A percentile compares a stretch with the other conserved stretches of the same genome.
Conservation (phyloP, 257 asterid genomes). For the Knoxia roxburghii region DNA sequence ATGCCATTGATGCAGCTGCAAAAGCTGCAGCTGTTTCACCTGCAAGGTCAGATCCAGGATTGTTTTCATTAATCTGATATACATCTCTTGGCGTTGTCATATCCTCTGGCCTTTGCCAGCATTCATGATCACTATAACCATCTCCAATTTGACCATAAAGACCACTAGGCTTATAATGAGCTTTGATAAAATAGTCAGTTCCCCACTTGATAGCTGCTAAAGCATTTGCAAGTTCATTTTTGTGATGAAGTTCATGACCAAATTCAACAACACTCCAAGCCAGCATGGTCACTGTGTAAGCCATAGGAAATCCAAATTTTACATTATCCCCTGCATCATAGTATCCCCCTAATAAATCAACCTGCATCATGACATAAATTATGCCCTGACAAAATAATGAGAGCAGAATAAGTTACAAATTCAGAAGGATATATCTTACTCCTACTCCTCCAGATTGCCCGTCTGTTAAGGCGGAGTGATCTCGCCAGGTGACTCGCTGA, state of each 20-base stretch:
- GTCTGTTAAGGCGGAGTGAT: slow-evolving; percentile 33
- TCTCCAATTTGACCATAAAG: slow-evolving; percentile 43
- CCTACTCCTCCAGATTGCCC: slow-evolving; percentile 36
- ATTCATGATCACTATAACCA: slow-evolving; percentile 44
- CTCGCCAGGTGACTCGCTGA: slow-evolving; percentile 32
- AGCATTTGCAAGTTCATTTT: slow-evolving; percentile 25
- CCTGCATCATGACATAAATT: slow-evolving; percentile 9
- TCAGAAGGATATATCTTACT: slow-evolving; percentile 11
- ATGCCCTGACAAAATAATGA: not conserved
- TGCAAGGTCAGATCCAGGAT: slow-evolving; percentile 59
- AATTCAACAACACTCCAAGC: slow-evolving; percentile 41
- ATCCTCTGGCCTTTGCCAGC: slow-evolving; percentile 69
- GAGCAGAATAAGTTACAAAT: not conserved
- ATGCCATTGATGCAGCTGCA: slow-evolving; percentile 53
- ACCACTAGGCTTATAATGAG: slow-evolving; percentile 19
- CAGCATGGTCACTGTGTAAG: slow-evolving; percentile 39
- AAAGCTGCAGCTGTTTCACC: slow-evolving; percentile 64
- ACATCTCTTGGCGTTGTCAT: slow-evolving; percentile 51
- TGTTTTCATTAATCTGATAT: slow-evolving; percentile 36
- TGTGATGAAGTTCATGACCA: slow-evolving; percentile 16
- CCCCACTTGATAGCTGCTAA: slow-evolving; percentile 36
- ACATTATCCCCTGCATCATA: slow-evolving; percentile 44
- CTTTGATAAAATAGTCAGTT: slow-evolving; percentile 39
- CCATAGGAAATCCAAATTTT: slow-evolving; percentile 47
- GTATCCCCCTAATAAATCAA: slow-evolving; percentile 45